These are phyloP conservation scores for Coix lacrymajobi DNA, from an alignment of 176 grass and related monocot species.

Conservation along the genomic window DNA sequence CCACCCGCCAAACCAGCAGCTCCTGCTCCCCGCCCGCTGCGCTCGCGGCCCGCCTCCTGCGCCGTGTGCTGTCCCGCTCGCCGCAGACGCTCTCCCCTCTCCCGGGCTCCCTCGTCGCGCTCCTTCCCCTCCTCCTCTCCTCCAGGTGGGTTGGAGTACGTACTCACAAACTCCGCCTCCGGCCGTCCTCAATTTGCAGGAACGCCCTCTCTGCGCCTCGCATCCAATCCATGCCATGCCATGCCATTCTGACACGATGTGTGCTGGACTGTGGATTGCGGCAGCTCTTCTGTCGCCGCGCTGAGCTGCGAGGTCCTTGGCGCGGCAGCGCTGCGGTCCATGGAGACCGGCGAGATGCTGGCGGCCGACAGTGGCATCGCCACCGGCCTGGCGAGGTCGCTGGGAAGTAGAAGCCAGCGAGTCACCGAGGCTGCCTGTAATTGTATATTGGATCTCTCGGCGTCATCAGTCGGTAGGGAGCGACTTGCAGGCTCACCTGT, in stretches of 20 bases:
- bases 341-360: conserved; percentile 31
- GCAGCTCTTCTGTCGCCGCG: conserved; percentile 38
- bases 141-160: conserved; percentile 22
- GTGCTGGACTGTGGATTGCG: neutral
- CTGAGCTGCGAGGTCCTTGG: conserved; percentile 54
- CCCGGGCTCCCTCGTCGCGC: conserved; percentile 22
- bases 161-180: neutral
- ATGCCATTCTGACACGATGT: neutral
- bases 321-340: conserved; percentile 42
- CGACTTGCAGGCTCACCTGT: conserved; percentile 28
- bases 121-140: conserved; percentile 33
- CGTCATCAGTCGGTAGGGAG: conserved; percentile 36
- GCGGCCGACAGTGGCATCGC: conserved; percentile 36
- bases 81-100: neutral
- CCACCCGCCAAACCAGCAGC: neutral
- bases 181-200: neutral
- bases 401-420: conserved; percentile 28
- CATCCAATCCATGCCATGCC: neutral
- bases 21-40: neutral
- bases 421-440: conserved; percentile 35
- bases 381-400: conserved; percentile 29
- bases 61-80: conserved; percentile 16
- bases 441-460: conserved; percentile 47
- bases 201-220: neutral
- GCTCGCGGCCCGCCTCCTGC: conserved; percentile 23